Evolutionary conservation across 345 rosid species (phyloP).

Genomic region (Aquilaria malaccensis): DNA sequence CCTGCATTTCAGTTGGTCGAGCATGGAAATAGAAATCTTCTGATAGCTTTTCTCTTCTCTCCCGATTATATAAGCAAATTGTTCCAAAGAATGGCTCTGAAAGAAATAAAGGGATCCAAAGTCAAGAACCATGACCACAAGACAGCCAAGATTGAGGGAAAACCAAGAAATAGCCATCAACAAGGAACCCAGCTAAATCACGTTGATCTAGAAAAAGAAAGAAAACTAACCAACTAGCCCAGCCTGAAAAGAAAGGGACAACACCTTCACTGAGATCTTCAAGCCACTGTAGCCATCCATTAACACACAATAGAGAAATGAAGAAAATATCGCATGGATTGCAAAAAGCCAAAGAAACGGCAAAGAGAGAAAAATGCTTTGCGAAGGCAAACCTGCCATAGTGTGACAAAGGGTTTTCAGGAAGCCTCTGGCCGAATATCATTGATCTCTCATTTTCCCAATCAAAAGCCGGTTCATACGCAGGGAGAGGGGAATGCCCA

Average conservation of each 20-base stretch:
- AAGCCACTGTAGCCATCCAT: slow-evolving; percentile 54
- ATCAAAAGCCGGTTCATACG: slow-evolving; percentile 98
- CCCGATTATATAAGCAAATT: slow-evolving; percentile 80
- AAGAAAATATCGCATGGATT: background rate
- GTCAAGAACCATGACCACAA: slow-evolving; percentile 21
- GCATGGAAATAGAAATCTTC: slow-evolving; percentile 83
- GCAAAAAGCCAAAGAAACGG: background rate
- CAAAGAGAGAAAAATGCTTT: slow-evolving; percentile 1
- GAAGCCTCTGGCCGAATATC: slow-evolving; percentile 90
- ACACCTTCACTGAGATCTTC: slow-evolving; percentile 90
- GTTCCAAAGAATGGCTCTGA: slow-evolving; percentile 96
- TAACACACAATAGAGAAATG: slow-evolving; percentile 8
- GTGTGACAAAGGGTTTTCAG: slow-evolving; percentile 60
- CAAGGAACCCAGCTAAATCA: slow-evolving; percentile 3
- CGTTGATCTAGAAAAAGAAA: background rate
- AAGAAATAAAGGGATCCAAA: slow-evolving; percentile 20
- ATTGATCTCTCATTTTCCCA: slow-evolving; percentile 95
- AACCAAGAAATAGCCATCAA: slow-evolving; percentile 1
- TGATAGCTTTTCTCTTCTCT: slow-evolving; percentile 90
- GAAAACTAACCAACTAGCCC: slow-evolving; percentile 76
- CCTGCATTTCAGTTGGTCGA: slow-evolving; percentile 66
- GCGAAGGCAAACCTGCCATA: slow-evolving; percentile 47
- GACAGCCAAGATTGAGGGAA: slow-evolving; percentile 10
- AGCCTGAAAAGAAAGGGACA: slow-evolving; percentile 80
- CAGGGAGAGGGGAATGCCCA: slow-evolving; percentile 90